Evolutionary conservation across 2,329 filamentous ascomycete species (phyloP).

Genomic region (Thelonectria blattea): DNA sequence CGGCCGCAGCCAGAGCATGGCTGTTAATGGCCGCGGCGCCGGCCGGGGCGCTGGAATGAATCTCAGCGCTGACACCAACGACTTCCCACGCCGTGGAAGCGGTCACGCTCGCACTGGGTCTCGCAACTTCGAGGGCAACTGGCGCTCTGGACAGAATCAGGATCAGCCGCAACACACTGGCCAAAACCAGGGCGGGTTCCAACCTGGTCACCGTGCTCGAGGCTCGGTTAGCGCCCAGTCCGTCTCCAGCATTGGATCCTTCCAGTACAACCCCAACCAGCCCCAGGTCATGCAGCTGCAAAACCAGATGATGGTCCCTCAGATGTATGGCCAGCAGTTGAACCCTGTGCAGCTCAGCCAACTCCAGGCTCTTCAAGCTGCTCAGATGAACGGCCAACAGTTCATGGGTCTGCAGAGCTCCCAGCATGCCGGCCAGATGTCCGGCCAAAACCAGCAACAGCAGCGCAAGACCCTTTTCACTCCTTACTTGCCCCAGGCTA

Average conservation of each 20-base stretch:
- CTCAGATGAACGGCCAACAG: constrained; percentile 79
- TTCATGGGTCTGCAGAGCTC: constrained; percentile 71
- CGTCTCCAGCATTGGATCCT: constrained; percentile 80
- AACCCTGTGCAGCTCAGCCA: constrained; percentile 89
- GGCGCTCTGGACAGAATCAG: constrained; percentile 77
- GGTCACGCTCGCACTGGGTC: constrained; percentile 84
- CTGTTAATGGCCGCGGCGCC: constrained; percentile 71
- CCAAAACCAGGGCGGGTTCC: constrained; percentile 73
- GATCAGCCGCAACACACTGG: constrained; percentile 56
- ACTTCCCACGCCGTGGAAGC: constrained; percentile 78
- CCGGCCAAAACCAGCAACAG: constrained; percentile 77
- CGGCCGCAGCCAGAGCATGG: constrained; percentile 91
- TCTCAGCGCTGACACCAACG: constrained; percentile 59
- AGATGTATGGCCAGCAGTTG: constrained; percentile 86
- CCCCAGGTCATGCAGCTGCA: constrained; percentile 87
- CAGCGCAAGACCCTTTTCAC: constrained; percentile 99
- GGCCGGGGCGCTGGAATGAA: constrained; percentile 66
- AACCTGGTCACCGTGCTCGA: constrained; percentile 88
- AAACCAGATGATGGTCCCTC: constrained; percentile 84
- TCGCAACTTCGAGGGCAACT: constrained; percentile 97
- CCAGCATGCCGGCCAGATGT: constrained; percentile 74
- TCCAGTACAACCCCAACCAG: constrained; percentile 83
- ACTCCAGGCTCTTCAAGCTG: constrained; percentile 89
- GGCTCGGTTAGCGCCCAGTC: constrained; percentile 82
- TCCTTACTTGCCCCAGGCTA: constrained; percentile 94